phyloP scores from a whole-genome alignment of 106 monocot genomes.

The Apostasia ramifera region DNA sequence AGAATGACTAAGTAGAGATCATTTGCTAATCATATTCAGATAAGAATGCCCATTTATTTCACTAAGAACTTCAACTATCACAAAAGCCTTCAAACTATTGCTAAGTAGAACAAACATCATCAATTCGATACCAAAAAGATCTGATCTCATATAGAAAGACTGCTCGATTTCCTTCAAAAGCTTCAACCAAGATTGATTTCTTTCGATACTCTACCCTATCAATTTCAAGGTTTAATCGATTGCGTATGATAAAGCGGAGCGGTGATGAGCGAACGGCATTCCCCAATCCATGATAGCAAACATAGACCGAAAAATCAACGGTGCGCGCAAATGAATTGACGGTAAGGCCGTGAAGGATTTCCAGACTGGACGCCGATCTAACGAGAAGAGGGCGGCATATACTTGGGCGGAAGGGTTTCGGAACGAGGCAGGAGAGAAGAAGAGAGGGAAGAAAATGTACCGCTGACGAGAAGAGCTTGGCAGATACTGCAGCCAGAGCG shows the following conservation, averaged over 20 bases:
- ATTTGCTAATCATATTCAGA: no score
- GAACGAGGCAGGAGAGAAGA: not conserved
- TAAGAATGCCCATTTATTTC: no score
- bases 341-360: not conserved
- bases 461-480: constrained; percentile 51
- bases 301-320: not conserved
- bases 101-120: no score
- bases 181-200: no score
- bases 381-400: not conserved
- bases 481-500: constrained; percentile 66
- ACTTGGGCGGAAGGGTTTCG: not conserved
- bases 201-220: no score
- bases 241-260: not conserved
- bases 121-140: no score
- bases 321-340: not conserved
- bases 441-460: constrained; percentile 9
- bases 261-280: not conserved
- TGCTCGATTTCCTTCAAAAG: no score
- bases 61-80: no score
- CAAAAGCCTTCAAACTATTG: no score
- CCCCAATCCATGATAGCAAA: not conserved
- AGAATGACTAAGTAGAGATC: no score
- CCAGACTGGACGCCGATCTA: not conserved
- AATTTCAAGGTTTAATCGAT: no score
- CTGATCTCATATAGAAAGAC: no score